Percentiles rank a stretch among this genome's conserved stretches.
Conservation (phyloP, 768 basidiomycete species). For the Suillus tomentosus region DNA sequence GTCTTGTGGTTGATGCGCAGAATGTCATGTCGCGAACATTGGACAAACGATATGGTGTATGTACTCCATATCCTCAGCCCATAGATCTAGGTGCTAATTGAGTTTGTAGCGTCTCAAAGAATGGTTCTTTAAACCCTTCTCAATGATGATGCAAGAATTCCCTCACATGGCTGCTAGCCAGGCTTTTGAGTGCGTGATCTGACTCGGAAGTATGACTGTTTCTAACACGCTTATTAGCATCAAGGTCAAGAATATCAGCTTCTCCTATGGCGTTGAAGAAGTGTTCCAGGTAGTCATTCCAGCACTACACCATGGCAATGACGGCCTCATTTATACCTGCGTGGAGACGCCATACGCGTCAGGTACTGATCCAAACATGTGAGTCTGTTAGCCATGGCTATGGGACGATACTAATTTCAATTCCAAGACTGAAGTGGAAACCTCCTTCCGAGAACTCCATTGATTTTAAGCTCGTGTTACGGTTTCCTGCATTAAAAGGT, state of each 20-base stretch:
- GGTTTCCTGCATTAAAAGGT: slow-evolving; percentile 72
- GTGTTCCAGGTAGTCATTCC: slow-evolving; percentile 87
- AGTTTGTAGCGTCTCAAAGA: slow-evolving; percentile 52
- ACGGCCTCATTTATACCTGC: slow-evolving; percentile 96
- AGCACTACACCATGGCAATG: slow-evolving; percentile 84
- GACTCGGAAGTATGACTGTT: slow-evolving; percentile 1
- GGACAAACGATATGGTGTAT: slow-evolving; percentile 87
- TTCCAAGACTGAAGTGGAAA: slow-evolving; percentile 92
- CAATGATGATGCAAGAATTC: slow-evolving; percentile 65
- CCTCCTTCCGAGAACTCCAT: slow-evolving; percentile 97
- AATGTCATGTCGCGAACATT: slow-evolving; percentile 86
- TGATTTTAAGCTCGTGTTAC: slow-evolving; percentile 94
- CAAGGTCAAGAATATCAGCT: slow-evolving; percentile 81
- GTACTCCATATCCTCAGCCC: slow-evolving; percentile 25
- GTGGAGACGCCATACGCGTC: slow-evolving; percentile 77
- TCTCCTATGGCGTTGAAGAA: slow-evolving; percentile 85
- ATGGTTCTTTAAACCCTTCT: slow-evolving; percentile 84
- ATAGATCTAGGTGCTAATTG: background rate
- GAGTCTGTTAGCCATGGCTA: slow-evolving; percentile 23
- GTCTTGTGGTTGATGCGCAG: slow-evolving; percentile 81
- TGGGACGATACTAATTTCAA: slow-evolving; percentile 11
- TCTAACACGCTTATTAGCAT: slow-evolving; percentile 52
- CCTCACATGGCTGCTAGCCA: slow-evolving; percentile 63
- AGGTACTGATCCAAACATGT: slow-evolving; percentile 92
- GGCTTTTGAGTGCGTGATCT: slow-evolving; percentile 80